These are phyloP conservation scores for Aspergillus affinis DNA, from an alignment of 495 filamentous ascomycete species.

Conservation along the genomic window DNA sequence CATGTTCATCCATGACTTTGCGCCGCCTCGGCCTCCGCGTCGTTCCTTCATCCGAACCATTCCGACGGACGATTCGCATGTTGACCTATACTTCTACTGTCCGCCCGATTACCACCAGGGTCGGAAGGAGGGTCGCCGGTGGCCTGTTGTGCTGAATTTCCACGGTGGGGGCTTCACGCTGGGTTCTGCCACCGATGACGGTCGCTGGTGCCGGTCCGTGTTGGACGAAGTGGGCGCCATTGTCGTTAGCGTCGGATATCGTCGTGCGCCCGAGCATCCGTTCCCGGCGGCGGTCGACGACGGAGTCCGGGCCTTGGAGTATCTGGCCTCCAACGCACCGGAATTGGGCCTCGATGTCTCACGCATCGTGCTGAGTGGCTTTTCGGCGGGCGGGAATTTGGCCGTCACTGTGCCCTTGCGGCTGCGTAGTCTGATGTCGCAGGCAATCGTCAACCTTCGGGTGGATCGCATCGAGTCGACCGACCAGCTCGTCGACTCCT, in stretches of 20 bases:
- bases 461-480: constrained; percentile 39
- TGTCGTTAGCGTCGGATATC: constrained; percentile 69
- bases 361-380: constrained; percentile 74
- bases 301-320: constrained; percentile 66
- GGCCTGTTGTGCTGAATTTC: constrained; percentile 70
- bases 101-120: constrained; percentile 57
- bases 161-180: constrained; percentile 79
- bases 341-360: constrained; percentile 57
- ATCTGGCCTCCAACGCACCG: constrained; percentile 58
- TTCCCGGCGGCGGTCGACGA: constrained; percentile 80
- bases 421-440: constrained; percentile 41
- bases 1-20: constrained; percentile 72
- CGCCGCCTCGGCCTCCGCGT: constrained; percentile 62
- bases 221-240: constrained; percentile 61
- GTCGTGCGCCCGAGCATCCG: constrained; percentile 73
- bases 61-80: constrained; percentile 53
- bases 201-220: constrained; percentile 61
- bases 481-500: constrained; percentile 35
- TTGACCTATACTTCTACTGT: constrained; percentile 79
- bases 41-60: constrained; percentile 67
- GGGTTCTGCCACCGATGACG: constrained; percentile 68
- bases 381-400: constrained; percentile 86
- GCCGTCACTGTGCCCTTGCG: constrained; percentile 76
- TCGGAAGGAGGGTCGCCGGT: constrained; percentile 38
- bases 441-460: constrained; percentile 26